A percentile compares a stretch with the other conserved stretches of the same genome.
These are phyloP conservation scores for Chamaecyparis obtusa DNA, from an alignment of 75 land plant genomes.

Conservation along the genomic window DNA sequence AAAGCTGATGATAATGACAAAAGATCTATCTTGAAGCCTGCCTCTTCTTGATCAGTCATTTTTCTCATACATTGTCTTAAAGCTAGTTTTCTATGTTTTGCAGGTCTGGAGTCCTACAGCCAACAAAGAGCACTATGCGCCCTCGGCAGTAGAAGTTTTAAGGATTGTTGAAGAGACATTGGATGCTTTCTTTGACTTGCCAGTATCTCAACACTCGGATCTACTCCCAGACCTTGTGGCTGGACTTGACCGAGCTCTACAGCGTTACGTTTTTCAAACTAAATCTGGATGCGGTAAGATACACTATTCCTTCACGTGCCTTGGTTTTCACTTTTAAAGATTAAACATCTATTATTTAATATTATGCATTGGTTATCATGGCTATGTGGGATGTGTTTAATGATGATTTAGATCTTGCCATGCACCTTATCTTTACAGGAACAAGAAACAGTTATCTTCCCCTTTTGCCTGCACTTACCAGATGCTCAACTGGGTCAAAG, in stretches of 20 bases:
- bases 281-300: slow-evolving; percentile 85
- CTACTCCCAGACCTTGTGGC: slow-evolving; percentile 62
- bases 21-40: background rate
- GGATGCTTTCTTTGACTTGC: slow-evolving; percentile 83
- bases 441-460: slow-evolving; percentile 58
- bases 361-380: background rate
- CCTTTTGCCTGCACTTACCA: slow-evolving; percentile 68
- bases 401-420: background rate
- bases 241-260: slow-evolving; percentile 74
- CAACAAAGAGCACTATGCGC: slow-evolving; percentile 65
- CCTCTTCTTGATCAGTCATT: background rate
- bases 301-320: background rate
- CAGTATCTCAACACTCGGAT: slow-evolving; percentile 67
- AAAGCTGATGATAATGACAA: background rate
- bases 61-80: background rate
- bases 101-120: slow-evolving; percentile 82
- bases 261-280: slow-evolving; percentile 61
- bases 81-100: slow-evolving; percentile 5
- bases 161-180: slow-evolving; percentile 85
- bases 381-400: background rate
- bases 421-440: slow-evolving; percentile 34
- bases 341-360: background rate
- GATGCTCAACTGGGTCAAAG: slow-evolving; percentile 65
- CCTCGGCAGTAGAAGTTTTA: slow-evolving; percentile 79
- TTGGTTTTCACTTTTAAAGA: background rate